Base-by-base conservation (phyloP, 2,329 filamentous ascomycete species). In the Trichophyton verrucosum region DNA sequence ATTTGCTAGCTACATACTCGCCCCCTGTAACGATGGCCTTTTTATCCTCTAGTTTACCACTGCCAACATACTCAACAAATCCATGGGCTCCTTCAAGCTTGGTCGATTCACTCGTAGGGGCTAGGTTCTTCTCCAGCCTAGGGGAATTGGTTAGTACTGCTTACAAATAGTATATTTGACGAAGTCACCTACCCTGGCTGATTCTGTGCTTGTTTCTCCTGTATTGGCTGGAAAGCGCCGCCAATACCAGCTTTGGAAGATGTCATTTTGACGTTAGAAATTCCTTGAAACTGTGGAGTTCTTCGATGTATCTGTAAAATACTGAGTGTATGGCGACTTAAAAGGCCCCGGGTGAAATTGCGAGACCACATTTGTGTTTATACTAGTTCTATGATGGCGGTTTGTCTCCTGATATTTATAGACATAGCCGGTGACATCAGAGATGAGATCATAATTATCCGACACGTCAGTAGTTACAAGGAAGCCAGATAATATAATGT, bases 1-100 rank as follows among this genome's bases (percentile, higher is more conserved):
- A 57, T 44, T 8, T 22, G 8, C 22, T 15, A 70, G 8, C 22
- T 24, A 70, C 79, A 64, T 69, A 81, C 79, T 83, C 81, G 66
- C 81, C 81, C 2, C 80, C 81, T 0, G 80, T 83, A 62, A 83
- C 80, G 6, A 83, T 66, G 1, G 77, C 79, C 47, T 81, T 82
- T 66, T 75, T 76, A 6, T 75, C 77, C 38, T 75, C 75, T 53
- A 83, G 69, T 63, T 81, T 82, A 15, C 74, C 75, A 1, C 77
- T 77, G 0, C 78, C 79, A 24, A 69, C 62, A 67, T 78, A 77
- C 59, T 76, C 73, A 4, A 67, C 55, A 22, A 73, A 71, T 0
- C 61, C 60, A 0, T 61, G 67, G 5, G 60, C 60, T 1, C 65
- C 61, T 40, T 74, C 72, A 4, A 74, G 61, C 33, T 71, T 73